These are phyloP conservation scores for Rhodomyrtus psidioides DNA, from an alignment of 441 rosid species.

Conservation along the genomic window DNA sequence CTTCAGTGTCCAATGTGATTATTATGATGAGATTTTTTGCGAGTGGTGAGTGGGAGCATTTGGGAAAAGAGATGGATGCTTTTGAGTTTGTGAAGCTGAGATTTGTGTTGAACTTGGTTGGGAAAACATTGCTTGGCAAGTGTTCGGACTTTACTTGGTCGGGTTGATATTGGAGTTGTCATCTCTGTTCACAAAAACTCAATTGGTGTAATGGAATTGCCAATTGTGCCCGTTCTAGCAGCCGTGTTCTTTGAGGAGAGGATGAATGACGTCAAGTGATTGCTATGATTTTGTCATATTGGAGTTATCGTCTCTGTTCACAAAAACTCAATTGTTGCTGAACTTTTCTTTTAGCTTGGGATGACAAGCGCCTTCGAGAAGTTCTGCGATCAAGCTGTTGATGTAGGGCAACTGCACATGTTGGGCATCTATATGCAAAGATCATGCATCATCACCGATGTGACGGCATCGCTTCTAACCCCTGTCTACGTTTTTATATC, in stretches of 20 bases:
- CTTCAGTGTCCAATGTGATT: background rate
- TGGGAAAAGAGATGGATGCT: background rate
- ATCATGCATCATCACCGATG: too few relatives aligned
- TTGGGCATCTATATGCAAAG: too few relatives aligned
- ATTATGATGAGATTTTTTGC: background rate
- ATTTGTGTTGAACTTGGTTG: background rate
- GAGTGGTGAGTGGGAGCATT: background rate
- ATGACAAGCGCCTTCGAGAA: too few relatives aligned
- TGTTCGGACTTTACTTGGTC: accelerated
- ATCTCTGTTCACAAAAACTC: background rate
- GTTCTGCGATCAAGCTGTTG: too few relatives aligned
- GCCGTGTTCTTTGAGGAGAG: background rate
- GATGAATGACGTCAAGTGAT: background rate
- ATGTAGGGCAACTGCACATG: too few relatives aligned
- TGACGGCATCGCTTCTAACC: too few relatives aligned
- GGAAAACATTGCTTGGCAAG: background rate
- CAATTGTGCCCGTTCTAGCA: background rate
- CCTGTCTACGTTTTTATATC: too few relatives aligned
- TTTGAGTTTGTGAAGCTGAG: background rate
- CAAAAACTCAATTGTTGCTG: too few relatives aligned
- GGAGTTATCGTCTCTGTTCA: too few relatives aligned
- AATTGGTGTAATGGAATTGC: accelerated
- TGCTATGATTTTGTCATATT: background rate
- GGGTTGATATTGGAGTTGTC: background rate
- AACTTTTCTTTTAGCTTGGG: too few relatives aligned